Evolutionary conservation across 352 stramenopile species (phyloP), one percentile per base, ranked within the genome.

Genomic region (Discostella stelligera): DNA sequence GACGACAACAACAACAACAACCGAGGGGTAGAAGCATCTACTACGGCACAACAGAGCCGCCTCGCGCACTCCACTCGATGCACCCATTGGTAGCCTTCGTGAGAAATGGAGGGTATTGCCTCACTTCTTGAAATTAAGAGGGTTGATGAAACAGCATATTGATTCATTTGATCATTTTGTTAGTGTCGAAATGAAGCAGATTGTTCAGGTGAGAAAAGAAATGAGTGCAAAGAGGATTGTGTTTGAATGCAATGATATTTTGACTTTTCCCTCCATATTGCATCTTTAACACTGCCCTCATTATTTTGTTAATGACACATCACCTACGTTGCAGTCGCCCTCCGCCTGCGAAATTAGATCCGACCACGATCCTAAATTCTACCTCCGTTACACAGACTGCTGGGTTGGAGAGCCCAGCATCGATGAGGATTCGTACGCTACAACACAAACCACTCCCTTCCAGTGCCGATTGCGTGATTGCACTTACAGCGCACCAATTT

Each of bases 111-210:
- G 97, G 79, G 88, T 99, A 53, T 88, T 99, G 66, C 97, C 97
- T 14, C 97, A 99, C 83, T 99, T 99, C 76, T 88, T 99, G 59
- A 92, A 91, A 66, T 78, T 97, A 46, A 74, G 91, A 53, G 86
- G 85, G 4, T 85, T 95, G 25, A 91, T 95, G 80, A 71, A 86
- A 84, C 97, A 99, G 84, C 97, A 99, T 87, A 99, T 99, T 84
- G 96, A 99, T 90, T 99, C 96, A 62, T 99, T 98, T 88, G 92
- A 99, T 93, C 97, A 99, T 91, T 99, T 99, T 78, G 97, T 98
- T 18, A 95, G 95, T 74, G 94, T 98, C 0, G 97, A 99, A 84
- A 98, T 99, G 83, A 97, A 98, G 74, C 97, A 99, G 86, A 99
- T 99, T 70, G 96, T 99, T 75, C 93, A 93, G 72, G 95, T 95